These are phyloP conservation scores for Monosporascus sp. DNA, from an alignment of 2,329 filamentous ascomycete species.

Conservation along the genomic window DNA sequence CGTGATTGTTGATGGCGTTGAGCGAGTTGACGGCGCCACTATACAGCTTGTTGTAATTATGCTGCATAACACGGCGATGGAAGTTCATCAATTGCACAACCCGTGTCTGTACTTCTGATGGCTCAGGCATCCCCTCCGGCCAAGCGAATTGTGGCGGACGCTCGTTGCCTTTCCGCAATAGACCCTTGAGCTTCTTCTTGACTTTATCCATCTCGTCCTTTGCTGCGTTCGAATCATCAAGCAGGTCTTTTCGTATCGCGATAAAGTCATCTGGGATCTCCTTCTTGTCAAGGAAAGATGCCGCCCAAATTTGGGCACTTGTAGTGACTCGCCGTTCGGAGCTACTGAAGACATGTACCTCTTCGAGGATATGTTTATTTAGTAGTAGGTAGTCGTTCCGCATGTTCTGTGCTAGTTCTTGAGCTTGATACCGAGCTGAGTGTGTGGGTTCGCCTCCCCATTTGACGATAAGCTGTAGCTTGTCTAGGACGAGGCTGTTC, in stretches of 20 bases:
- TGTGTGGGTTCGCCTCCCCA: conserved; percentile 99
- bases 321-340: conserved; percentile 92
- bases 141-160: conserved; percentile 96
- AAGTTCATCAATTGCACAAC: conserved; percentile 98
- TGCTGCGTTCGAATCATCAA: conserved; percentile 96
- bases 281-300: conserved; percentile 81
- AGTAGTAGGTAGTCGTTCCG: conserved; percentile 88
- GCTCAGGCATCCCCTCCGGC: conserved; percentile 91
- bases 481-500: conserved; percentile 89
- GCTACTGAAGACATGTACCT: conserved; percentile 92
- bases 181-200: conserved; percentile 96
- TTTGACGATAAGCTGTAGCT: conserved; percentile 95
- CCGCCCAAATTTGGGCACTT: conserved; percentile 93
- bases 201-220: conserved; percentile 99
- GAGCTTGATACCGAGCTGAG: conserved; percentile 90
- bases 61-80: conserved; percentile 87
- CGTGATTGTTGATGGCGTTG: conserved; percentile 48
- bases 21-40: conserved; percentile 61
- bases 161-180: conserved; percentile 87
- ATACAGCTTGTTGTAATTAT: conserved; percentile 82
- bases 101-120: conserved; percentile 83
- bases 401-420: conserved; percentile 93
- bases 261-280: conserved; percentile 83
- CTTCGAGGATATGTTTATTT: conserved; percentile 86
- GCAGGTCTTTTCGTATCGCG: conserved; percentile 83